Evolutionary conservation across 176 grass and related monocot species (phyloP), one percentile per base, ranked within the genome.

Genomic region (Poa pratensis): DNA sequence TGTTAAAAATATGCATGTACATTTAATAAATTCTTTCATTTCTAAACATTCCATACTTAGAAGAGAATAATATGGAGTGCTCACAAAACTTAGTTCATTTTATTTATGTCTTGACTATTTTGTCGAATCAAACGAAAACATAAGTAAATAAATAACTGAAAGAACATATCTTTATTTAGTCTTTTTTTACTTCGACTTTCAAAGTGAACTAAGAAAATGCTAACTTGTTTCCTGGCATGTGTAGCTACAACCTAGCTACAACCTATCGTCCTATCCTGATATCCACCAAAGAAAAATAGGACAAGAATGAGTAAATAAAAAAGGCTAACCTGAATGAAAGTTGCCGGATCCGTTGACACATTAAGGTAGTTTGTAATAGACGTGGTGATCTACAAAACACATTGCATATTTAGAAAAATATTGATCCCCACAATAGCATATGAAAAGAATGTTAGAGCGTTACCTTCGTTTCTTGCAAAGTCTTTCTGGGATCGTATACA

Each of bases 281-380:
- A 32, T 1, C 12, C 61, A 27, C 32, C 1, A 0, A 27, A 73
- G 30, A 24, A 63, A 78, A 23, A 16, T 20, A 24, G 28, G 34
- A 55, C 5, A 16, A 9, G 10, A 39, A 9, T 10, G 65, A 59
- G 12, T 58, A 46, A 32, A 60, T 27, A 7, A 19, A 37, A 40
- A 54, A 76, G 42, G 35, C 54, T 49, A 76, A 91, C 92, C 92
- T 94, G 92, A 74, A 94, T 81, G 43, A 94, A 94, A 46, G 92
- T 91, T 77, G 86, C 92, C 1, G 92, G 92, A 84, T 94, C 92
- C 9, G 88, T 86, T 67, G 92, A 91, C 27, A 94, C 87, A 54
- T 88, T 94, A 20, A 94, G 86, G 55, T 88, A 73, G 62, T 79
- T 91, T 26, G 53, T 86, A 18, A 94, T 89, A 60, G 57, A 80